Base-by-base conservation (phyloP, 2,329 filamentous ascomycete species). In the Hypoxylon sp. region DNA sequence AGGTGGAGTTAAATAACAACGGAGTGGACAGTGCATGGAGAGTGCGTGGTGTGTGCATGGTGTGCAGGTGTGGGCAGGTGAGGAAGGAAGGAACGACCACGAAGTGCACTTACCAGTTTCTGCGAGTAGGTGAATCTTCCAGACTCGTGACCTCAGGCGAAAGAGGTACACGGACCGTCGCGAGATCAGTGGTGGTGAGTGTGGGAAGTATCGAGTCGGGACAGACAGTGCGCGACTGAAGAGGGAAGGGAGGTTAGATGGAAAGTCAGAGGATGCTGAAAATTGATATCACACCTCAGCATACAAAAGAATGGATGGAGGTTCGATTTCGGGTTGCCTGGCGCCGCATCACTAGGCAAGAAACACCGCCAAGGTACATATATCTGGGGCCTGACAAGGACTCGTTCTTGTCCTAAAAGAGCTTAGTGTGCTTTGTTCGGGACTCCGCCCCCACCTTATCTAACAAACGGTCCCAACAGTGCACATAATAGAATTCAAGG, bases 321-420 rank as follows among this genome's bases (percentile, higher is more conserved):
- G 24, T 27, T 65, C 65, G 53, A 62, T 42, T 62, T 68, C 53
- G 55, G 47, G 61, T 68, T 46, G 65, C 67, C 57, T 27, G 24
- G 24, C 24, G 60, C 61, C 51, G 53, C 54, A 55, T 48, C 53
- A 50, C 58, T 37, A 37, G 32, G 32, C 32, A 37, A 37, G 32
- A 37, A 37, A 13, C 11, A 13, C 10, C 8, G 10, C 10, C 10
- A 11, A 11, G 31, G 24, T 27, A 27, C 24, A 27, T 27, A 32
- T 32, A 8, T 32, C 31, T 32, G 7, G 10, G 31, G 31, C 10
- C 3, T 11, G 10, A 32, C 32, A 11, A n/a, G 39, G n/a, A 44
- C 39, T n/a, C 35, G 35, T 6, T 27, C 35, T 37, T 37, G 35
- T 13, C 37, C n/a, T 42, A 42, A 42, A 42, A 3, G n/a, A 8